Conservation (phyloP, 371 early-diverging fungal species). For the Coemansia sp. region DNA sequence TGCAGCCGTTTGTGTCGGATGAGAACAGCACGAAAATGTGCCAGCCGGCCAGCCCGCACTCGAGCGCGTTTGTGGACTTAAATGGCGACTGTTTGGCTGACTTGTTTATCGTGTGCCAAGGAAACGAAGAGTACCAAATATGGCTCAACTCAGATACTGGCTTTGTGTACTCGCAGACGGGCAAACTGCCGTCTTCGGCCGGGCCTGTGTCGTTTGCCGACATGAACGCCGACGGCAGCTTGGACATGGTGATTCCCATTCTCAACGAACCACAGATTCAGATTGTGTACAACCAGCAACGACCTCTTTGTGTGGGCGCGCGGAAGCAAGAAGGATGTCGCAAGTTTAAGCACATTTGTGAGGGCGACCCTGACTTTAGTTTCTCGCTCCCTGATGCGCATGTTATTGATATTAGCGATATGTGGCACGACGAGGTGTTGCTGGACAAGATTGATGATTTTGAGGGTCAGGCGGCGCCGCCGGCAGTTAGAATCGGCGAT, state of each 20-base stretch:
- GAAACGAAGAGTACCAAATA: conserved; percentile 64
- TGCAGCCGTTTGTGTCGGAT: conserved; percentile 5
- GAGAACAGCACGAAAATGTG: conserved; percentile 55
- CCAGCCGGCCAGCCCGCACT: conserved; percentile 72
- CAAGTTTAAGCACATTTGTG: conserved; percentile 65
- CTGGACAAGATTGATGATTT: conserved; percentile 55
- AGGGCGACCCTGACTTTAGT: conserved; percentile 66
- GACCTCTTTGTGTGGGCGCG: conserved; percentile 66
- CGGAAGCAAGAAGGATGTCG: conserved; percentile 53
- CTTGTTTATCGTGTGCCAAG: conserved; percentile 76
- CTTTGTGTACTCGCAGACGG: conserved; percentile 59
- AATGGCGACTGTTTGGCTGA: conserved; percentile 92
- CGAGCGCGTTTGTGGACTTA: conserved; percentile 87
- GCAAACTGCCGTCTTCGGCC: conserved; percentile 65
- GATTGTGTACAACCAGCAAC: conserved; percentile 80
- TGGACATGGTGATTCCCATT: conserved; percentile 79
- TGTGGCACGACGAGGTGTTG: conserved; percentile 57
- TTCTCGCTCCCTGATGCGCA: conserved; percentile 53
- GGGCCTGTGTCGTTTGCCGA: conserved; percentile 88
- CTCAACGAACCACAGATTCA: conserved; percentile 64
- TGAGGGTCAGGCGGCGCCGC: conserved; percentile 59
- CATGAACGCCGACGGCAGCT: conserved; percentile 85
- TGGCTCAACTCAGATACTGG: conserved; percentile 67
- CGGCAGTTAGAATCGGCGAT: conserved; percentile 68
- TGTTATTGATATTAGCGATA: conserved; percentile 51